These are phyloP conservation scores for Aureobasidium zeae DNA, from an alignment of 2,329 filamentous ascomycete species.

Conservation along the genomic window DNA sequence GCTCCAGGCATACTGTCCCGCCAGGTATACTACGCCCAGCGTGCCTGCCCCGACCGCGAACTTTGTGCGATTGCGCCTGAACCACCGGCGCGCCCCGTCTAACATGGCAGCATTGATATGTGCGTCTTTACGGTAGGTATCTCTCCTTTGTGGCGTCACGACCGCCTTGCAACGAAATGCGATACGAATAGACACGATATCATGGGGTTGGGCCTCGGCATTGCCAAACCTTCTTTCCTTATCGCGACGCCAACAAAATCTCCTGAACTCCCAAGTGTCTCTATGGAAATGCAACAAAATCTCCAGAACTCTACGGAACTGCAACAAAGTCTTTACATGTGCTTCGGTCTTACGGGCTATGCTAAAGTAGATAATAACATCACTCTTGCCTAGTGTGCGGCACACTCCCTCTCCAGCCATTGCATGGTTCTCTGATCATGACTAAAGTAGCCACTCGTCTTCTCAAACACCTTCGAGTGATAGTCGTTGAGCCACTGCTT, in stretches of 20 bases:
- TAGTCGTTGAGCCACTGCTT: conserved; percentile 82
- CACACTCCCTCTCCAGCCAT: conserved; percentile 86
- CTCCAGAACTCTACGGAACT: no score
- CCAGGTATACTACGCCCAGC: conserved; percentile 81
- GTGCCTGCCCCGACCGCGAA: conserved; percentile 82
- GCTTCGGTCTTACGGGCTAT: not conserved
- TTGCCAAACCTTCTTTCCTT: conserved; percentile 1
- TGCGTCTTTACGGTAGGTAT: not conserved
- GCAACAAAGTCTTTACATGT: no score
- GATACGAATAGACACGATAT: not conserved
- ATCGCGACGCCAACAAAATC: not conserved
- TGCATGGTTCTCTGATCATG: conserved; percentile 59
- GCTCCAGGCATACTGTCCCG: conserved; percentile 80
- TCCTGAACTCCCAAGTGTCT: not conserved
- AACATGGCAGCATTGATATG: conserved; percentile 43
- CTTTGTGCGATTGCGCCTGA: conserved; percentile 82
- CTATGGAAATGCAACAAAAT: no score
- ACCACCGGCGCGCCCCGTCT: conserved; percentile 74
- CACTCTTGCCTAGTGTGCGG: conserved; percentile 31
- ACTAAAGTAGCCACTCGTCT: conserved; percentile 69
- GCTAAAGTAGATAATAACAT: not conserved
- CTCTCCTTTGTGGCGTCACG: not conserved
- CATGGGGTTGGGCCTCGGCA: conserved; percentile 10
- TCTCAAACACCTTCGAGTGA: conserved; percentile 69
- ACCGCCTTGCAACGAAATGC: not conserved